Conservation (phyloP, 2,329 filamentous ascomycete genomes). For the Ascochyta rabiei region DNA sequence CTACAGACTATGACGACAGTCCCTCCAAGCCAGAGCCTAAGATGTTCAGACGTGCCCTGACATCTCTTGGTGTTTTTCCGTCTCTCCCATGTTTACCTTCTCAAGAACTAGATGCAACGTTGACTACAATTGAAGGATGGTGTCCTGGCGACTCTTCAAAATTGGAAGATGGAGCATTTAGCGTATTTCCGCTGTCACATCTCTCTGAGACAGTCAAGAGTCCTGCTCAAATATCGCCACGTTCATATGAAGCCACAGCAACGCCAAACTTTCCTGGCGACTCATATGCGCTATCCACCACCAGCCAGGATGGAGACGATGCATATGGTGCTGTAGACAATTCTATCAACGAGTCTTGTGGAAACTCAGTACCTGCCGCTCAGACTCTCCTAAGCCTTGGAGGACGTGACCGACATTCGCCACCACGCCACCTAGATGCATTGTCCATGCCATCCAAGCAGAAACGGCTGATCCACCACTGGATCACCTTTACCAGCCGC, state of each 20-base stretch:
- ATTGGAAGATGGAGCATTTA: constrained; percentile 9
- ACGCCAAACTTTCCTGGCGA: background rate
- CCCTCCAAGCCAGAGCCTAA: background rate
- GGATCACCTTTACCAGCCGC: constrained; percentile 18
- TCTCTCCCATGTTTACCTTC: background rate
- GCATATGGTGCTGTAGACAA: background rate
- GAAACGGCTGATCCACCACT: constrained; percentile 19
- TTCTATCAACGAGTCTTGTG: background rate
- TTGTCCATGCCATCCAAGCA: constrained; percentile 12
- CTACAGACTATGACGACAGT: background rate
- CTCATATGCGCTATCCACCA: background rate
- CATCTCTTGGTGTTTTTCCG: background rate
- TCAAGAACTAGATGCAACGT: constrained; percentile 6
- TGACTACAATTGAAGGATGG: constrained; percentile 13
- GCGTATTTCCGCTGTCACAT: constrained; percentile 7
- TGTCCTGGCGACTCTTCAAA: background rate
- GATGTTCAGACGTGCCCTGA: constrained; percentile 5
- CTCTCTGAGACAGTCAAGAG: background rate
- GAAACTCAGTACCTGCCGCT: background rate
- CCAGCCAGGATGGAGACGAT: background rate
- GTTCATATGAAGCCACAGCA: background rate
- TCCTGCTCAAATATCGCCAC: background rate
- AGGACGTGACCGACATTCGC: background rate
- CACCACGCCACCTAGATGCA: constrained; percentile 12
- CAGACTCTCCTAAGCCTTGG: background rate